Percentiles rank a stretch among this genome's conserved stretches.
phyloP scores from a whole-genome alignment of 495 filamentous ascomycete genomes.

The Evansstolkia leycettana region DNA sequence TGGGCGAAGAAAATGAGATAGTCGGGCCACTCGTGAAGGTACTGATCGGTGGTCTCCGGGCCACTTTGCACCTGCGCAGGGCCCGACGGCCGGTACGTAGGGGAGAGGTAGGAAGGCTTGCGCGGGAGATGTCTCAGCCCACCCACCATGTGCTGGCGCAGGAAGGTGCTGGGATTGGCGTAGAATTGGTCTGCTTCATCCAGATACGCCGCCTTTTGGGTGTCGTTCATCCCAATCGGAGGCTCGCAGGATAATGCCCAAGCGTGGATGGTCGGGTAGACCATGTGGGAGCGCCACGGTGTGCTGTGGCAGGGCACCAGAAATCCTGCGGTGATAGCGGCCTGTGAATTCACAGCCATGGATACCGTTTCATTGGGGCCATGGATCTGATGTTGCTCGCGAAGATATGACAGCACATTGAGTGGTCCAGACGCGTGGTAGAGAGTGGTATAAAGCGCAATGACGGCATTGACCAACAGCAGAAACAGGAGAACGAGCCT shows the following conservation, averaged over 20 bases:
- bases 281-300: slow-evolving; percentile 85
- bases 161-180: slow-evolving; percentile 46
- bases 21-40: slow-evolving; percentile 40
- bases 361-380: slow-evolving; percentile 13
- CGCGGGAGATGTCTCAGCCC: slow-evolving; percentile 29
- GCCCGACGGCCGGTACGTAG: too few relatives aligned
- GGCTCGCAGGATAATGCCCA: slow-evolving; percentile 91
- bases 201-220: slow-evolving; percentile 49
- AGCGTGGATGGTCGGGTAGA: slow-evolving; percentile 59
- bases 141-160: slow-evolving; percentile 37
- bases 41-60: background rate
- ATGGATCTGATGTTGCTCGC: slow-evolving; percentile 50
- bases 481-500: slow-evolving; percentile 44
- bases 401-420: slow-evolving; percentile 59
- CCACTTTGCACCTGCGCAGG: slow-evolving; percentile 1
- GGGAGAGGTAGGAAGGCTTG: slow-evolving; percentile 22
- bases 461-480: slow-evolving; percentile 51
- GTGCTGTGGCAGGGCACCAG: slow-evolving; percentile 97
- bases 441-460: slow-evolving; percentile 62
- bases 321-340: slow-evolving; percentile 61
- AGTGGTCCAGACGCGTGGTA: slow-evolving; percentile 72
- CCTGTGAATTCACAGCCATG: background rate
- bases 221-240: slow-evolving; percentile 50
- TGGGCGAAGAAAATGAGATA: slow-evolving; percentile 55
- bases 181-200: slow-evolving; percentile 94